phyloP scores from a whole-genome alignment of 495 filamentous ascomycete genomes.

The Penicillium paradoxum region DNA sequence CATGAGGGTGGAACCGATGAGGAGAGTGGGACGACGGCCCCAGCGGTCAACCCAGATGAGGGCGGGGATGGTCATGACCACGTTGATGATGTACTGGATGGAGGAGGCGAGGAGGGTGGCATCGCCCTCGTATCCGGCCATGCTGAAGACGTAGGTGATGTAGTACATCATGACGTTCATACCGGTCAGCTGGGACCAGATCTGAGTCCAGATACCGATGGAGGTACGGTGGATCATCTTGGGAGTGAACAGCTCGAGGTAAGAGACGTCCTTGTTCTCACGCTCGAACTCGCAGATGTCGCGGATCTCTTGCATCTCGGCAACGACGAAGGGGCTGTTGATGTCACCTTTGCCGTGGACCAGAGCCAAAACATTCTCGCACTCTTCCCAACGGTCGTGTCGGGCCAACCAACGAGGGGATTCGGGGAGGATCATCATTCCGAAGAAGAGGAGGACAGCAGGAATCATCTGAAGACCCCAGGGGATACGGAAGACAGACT shows the following conservation, averaged over 20 bases:
- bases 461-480: constrained; percentile 79
- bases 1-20: constrained; percentile 65
- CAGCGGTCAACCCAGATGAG: constrained; percentile 56
- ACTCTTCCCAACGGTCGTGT: constrained; percentile 72
- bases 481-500: constrained; percentile 63
- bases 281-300: constrained; percentile 67
- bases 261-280: constrained; percentile 54
- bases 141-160: constrained; percentile 35
- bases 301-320: constrained; percentile 66
- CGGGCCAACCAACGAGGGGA: constrained; percentile 76
- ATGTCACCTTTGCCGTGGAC: constrained; percentile 68
- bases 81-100: constrained; percentile 65
- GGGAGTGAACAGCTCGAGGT: constrained; percentile 63
- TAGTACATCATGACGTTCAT: constrained; percentile 77
- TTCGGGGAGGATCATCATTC: constrained; percentile 67
- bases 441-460: constrained; percentile 58
- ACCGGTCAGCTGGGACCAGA: constrained; percentile 79
- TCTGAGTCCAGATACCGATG: constrained; percentile 71
- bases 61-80: constrained; percentile 49
- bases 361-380: constrained; percentile 55
- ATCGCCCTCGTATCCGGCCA: constrained; percentile 34
- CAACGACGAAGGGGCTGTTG: constrained; percentile 55
- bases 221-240: constrained; percentile 67
- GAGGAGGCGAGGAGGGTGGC: constrained; percentile 54
- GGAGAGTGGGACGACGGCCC: constrained; percentile 58